These are phyloP conservation scores for Vishniacozyma victoriae DNA, from an alignment of 768 basidiomycete species.

Conservation along the genomic window DNA sequence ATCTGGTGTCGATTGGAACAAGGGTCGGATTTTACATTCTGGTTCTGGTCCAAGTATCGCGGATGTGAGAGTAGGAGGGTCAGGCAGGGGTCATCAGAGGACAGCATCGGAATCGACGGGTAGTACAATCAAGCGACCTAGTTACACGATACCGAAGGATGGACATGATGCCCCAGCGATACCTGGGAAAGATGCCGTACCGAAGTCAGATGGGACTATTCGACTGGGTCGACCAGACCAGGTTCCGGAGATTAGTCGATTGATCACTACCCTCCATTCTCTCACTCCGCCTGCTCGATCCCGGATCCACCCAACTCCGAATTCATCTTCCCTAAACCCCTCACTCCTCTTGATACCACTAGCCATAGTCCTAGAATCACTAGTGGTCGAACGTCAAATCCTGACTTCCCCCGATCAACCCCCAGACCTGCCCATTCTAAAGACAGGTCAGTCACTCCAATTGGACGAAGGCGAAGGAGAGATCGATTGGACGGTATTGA, in stretches of 20 bases:
- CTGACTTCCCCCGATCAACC: neutral
- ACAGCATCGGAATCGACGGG: slow-evolving; percentile 2
- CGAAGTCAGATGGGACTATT: neutral
- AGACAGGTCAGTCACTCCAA: slow-evolving; percentile 10
- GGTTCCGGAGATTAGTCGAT: neutral
- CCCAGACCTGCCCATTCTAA: slow-evolving; percentile 9
- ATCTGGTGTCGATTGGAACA: too few species aligned
- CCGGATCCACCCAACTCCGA: neutral
- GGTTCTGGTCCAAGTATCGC: too few species aligned
- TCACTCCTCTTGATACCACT: slow-evolving; percentile 18
- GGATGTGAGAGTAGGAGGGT: too few species aligned
- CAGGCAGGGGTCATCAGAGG: neutral
- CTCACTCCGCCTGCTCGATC: slow-evolving; percentile 6
- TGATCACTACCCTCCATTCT: slow-evolving; percentile 2
- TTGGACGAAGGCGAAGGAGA: slow-evolving; percentile 7
- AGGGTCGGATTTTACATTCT: too few species aligned
- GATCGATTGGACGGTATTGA: slow-evolving; percentile 21
- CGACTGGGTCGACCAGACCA: neutral
- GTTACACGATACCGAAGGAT: neutral
- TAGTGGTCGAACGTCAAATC: slow-evolving; percentile 26
- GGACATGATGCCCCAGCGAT: neutral
- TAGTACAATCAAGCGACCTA: neutral
- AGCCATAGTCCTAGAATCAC: slow-evolving; percentile 28
- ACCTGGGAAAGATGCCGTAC: neutral
- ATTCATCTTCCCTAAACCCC: slow-evolving; percentile 19